These are phyloP conservation scores for Theileria annulata DNA, from an alignment of 169 alveolate species.

Conservation along the genomic window DNA sequence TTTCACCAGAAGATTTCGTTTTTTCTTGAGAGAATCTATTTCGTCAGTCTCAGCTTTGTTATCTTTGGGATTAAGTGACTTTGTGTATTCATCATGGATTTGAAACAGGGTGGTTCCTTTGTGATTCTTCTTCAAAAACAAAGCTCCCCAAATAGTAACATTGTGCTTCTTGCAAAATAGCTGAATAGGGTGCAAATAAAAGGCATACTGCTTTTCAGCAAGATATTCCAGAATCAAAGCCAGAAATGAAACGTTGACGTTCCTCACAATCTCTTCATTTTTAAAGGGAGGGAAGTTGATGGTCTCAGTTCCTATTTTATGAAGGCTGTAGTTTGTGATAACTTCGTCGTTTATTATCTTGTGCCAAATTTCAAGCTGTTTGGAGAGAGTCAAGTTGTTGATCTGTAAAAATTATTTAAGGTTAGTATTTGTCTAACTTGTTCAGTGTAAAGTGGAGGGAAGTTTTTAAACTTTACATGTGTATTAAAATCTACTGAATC, in stretches of 20 bases:
- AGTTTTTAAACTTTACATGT: conserved; percentile 26
- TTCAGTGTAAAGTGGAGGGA: conserved; percentile 68
- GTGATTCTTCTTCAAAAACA: conserved; percentile 16
- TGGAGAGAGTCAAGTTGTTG: conserved; percentile 49
- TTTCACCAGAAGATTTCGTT: conserved; percentile 20
- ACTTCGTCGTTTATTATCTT: conserved; percentile 13
- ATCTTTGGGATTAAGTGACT: not conserved
- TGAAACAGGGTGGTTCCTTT: conserved; percentile 5
- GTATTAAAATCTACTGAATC: conserved; percentile 10
- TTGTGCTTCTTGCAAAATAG: conserved; percentile 27
- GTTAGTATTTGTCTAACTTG: conserved; percentile 37
- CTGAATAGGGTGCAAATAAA: conserved; percentile 42
- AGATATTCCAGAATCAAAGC: conserved; percentile 46
- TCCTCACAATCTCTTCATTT: conserved; percentile 36
- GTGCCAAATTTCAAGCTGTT: conserved; percentile 65
- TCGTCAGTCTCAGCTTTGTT: not conserved
- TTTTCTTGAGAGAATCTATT: conserved; percentile 18
- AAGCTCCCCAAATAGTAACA: conserved; percentile 57
- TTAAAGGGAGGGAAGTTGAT: conserved; percentile 35
- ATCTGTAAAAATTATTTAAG: conserved; percentile 42
- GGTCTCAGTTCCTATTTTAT: conserved; percentile 14
- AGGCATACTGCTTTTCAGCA: conserved; percentile 50
- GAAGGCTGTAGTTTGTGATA: not conserved
- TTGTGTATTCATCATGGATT: conserved; percentile 19
- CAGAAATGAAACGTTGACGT: conserved; percentile 39